Base-by-base conservation (phyloP, 306 rosid genomes). In the Quercus cerris region DNA sequence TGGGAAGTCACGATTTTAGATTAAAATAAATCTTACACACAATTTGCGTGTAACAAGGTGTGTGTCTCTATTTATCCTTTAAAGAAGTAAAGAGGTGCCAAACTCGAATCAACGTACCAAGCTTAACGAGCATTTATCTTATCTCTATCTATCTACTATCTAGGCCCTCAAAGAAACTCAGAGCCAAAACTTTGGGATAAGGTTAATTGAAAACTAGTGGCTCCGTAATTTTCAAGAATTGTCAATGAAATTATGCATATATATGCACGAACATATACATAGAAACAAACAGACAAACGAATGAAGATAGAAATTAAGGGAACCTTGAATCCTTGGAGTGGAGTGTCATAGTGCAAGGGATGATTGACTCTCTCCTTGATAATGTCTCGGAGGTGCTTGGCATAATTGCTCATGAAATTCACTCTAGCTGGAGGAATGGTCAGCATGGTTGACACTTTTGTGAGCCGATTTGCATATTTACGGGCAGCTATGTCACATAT, bases 241-340 rank as follows among this genome's bases (percentile, higher is more conserved):
- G 46, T 41, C 46, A 35, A n/a, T 6, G 15, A 33, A 12, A 67
- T 67, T 67, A 15, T 31, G 23, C 10, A 30, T 13, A 35, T 49
- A 14, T 46, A 14, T 67, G 72, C 11, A 6, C 27, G 49, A 62
- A 64, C 46, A 17, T 18, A 64, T 8, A 14, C 64, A 35, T 35
- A n/a, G 56, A 9, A 64, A 15, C 14, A 66, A 54, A 18, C 23
- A 4, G 5, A 18, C 17, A 33, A 6, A 19, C 49, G n/a, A n/a
- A 19, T 30, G 13, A 66, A 4, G 18, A 66, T 18, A 12, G 11
- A 18, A 27, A 33, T 49, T 11, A 6, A 18, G 61, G 54, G 61
- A 73, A 94, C 98, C 97, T 92, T 90, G 79, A 92, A 94, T 66
- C 97, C 98, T 71, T 86, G 11, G 20, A 94, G 98, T 6, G 98